Percentiles rank a stretch among this genome's conserved stretches.
phyloP scores from a whole-genome alignment of 805 yeast species.

The Zygosaccharomyces gambellarensis region DNA sequence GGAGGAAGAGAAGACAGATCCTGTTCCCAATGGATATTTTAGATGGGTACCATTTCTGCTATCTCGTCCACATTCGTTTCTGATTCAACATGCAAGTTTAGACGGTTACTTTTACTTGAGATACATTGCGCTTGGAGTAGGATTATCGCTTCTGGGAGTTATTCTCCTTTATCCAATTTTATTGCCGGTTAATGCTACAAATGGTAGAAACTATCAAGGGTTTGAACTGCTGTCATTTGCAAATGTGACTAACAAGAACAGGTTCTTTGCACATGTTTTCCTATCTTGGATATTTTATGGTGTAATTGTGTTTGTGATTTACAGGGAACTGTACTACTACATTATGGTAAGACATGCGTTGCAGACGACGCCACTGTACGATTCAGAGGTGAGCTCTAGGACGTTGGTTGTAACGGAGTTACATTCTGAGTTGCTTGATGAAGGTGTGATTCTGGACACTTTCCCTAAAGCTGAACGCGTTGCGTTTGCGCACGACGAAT shows the following conservation, averaged over 20 bases:
- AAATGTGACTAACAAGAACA: constrained; percentile 57
- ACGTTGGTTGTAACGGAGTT: constrained; percentile 71
- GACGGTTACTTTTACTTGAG: constrained; percentile 77
- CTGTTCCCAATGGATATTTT: constrained; percentile 58
- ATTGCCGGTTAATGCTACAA: constrained; percentile 70
- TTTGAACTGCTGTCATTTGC: constrained; percentile 62
- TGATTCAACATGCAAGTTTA: constrained; percentile 64
- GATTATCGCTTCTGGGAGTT: constrained; percentile 50
- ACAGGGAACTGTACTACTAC: constrained; percentile 70
- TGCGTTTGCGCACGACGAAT: constrained; percentile 61
- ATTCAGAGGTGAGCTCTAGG: constrained; percentile 62
- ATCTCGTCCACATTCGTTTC: constrained; percentile 52
- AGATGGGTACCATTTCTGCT: constrained; percentile 54
- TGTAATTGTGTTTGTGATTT: constrained; percentile 56
- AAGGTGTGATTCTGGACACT: constrained; percentile 17
- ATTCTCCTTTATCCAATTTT: constrained; percentile 61
- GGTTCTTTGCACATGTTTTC: constrained; percentile 70
- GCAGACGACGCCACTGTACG: constrained; percentile 69
- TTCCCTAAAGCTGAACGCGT: constrained; percentile 61
- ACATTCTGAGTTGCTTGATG: constrained; percentile 47
- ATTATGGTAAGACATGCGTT: constrained; percentile 66
- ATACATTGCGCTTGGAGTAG: constrained; percentile 52
- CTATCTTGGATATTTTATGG: constrained; percentile 73
- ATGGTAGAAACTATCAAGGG: constrained; percentile 51
- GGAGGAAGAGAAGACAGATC: constrained; percentile 55